Evolutionary conservation across 2,329 filamentous ascomycete genomes (phyloP).

Genomic region (Neofusicoccum ribis): DNA sequence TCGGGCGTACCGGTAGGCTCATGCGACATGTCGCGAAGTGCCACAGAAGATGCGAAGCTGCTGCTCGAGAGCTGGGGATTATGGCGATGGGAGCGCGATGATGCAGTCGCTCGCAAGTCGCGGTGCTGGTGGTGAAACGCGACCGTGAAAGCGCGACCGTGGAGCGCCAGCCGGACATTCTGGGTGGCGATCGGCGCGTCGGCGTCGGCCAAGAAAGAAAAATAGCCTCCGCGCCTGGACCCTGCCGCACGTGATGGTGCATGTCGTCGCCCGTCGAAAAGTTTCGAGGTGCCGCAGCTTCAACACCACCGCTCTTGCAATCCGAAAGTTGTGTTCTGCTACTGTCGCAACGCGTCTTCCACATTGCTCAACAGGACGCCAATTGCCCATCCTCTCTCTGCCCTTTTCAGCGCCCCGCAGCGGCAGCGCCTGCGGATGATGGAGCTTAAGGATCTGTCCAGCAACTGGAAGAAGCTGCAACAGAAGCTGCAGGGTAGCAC

Average conservation of each 20-base stretch:
- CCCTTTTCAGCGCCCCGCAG: neutral
- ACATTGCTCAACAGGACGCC: neutral
- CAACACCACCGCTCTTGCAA: neutral
- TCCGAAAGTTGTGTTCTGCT: neutral
- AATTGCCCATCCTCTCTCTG: neutral
- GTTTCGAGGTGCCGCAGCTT: neutral
- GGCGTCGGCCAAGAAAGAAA: neutral
- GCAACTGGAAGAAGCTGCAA: slow-evolving; percentile 79
- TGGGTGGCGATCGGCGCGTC: slow-evolving; percentile 11
- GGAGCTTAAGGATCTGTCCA: slow-evolving; percentile 44
- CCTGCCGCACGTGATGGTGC: neutral
- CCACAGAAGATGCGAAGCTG: slow-evolving; percentile 46
- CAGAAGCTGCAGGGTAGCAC: slow-evolving; percentile 48
- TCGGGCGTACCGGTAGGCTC: slow-evolving; percentile 58
- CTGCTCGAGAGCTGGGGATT: neutral
- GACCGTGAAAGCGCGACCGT: slow-evolving; percentile 16
- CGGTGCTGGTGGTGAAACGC: slow-evolving; percentile 12
- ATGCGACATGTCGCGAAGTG: slow-evolving; percentile 54
- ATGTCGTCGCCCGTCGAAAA: slow-evolving; percentile 1
- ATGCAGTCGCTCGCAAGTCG: slow-evolving; percentile 3
- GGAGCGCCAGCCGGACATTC: neutral
- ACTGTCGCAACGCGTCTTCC: neutral
- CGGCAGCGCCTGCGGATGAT: slow-evolving; percentile 30
- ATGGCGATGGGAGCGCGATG: neutral
- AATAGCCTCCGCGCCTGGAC: neutral